Evolutionary conservation across 805 yeast genomes (phyloP).

Genomic region (Kodamaea nitidulidarum): DNA sequence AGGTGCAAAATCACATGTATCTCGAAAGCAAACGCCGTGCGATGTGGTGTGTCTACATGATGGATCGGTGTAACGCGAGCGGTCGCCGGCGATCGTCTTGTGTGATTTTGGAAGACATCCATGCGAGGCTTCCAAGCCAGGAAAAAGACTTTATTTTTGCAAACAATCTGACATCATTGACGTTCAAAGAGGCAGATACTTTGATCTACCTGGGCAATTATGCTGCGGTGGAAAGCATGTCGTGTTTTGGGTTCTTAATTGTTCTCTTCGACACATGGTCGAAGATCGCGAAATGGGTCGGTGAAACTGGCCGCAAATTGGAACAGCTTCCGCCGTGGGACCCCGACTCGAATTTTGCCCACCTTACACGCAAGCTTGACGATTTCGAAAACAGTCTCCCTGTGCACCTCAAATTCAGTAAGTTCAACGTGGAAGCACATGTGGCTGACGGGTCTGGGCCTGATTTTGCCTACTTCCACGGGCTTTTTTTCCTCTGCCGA

Average conservation of each 20-base stretch:
- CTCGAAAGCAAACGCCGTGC: slow-evolving; percentile 34
- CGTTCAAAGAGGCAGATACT: slow-evolving; percentile 13
- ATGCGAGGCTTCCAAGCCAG: slow-evolving; percentile 26
- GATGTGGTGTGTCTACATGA: slow-evolving; percentile 39
- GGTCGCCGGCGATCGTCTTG: slow-evolving; percentile 32
- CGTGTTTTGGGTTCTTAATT: slow-evolving; percentile 28
- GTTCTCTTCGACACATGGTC: slow-evolving; percentile 36
- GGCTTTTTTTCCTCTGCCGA: slow-evolving; percentile 27
- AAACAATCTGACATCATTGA: slow-evolving; percentile 12
- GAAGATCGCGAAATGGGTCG: slow-evolving; percentile 35
- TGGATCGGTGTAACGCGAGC: slow-evolving; percentile 39
- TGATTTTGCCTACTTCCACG: slow-evolving; percentile 33
- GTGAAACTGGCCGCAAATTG: slow-evolving; percentile 29
- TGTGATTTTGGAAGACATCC: slow-evolving; percentile 29
- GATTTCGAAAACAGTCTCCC: slow-evolving; percentile 24
- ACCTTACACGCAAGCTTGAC: slow-evolving; percentile 22
- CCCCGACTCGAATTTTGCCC: slow-evolving; percentile 21
- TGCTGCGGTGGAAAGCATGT: slow-evolving; percentile 2
- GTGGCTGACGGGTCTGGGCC: slow-evolving; percentile 26
- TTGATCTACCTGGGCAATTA: slow-evolving; percentile 9
- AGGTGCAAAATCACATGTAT: slow-evolving; percentile 17
- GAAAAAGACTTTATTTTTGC: slow-evolving; percentile 32
- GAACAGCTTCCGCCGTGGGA: slow-evolving; percentile 30
- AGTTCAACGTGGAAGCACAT: slow-evolving; percentile 25
- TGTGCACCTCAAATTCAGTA: slow-evolving; percentile 16